Base-by-base conservation (phyloP, 805 yeast genomes). In the Suhomyces xylopsoci region DNA sequence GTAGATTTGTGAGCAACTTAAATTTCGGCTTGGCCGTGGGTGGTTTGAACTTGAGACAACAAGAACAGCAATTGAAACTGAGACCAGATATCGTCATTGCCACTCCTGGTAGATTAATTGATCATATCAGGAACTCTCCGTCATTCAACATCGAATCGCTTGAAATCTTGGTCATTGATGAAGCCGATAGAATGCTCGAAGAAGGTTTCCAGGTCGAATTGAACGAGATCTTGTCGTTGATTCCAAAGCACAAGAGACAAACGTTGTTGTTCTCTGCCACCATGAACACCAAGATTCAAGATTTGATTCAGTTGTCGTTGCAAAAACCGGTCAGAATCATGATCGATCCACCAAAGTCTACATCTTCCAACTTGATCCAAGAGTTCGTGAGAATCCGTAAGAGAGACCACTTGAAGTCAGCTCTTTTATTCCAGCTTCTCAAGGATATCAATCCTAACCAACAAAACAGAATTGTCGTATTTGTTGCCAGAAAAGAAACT, bases 111-210 rank as follows among this genome's bases (percentile, higher is more conserved):
- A 82, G 99, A 76, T 87, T 94, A 60, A 94, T 94, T 64, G 99
- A 94, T 71, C 99, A 94, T 72, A 83, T 94, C 52, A 80, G 98
- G 66, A 94, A 94, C 74, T 92, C 98, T 6, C 90, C 97, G 7
- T 87, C 94, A 49, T 94, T 94, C 68, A 83, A 84, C 47, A 96
- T 91, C 47, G 98, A 94, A 60, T 79, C 85, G 32, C 94, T 94
- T 48, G 99, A 94, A 74, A 88, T 94, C 50, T 77, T 94, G 62
- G 96, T 94, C 28, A 80, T 94, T 60, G 99, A 94, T 76, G 99
- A 94, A 77, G 99, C 99, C 55, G 99, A 94, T 79, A 85, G 99
- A 76, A 94, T 94, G 98, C 80, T 94, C 61, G 99, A 94, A 68
- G 99, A 94, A 73, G 99, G 99, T 65, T 94, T 94, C 82, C 97